Evolutionary conservation across 176 grass and related monocot species (phyloP), one percentile per base, ranked within the genome.

Genomic region (Aegilops umbellulata): DNA sequence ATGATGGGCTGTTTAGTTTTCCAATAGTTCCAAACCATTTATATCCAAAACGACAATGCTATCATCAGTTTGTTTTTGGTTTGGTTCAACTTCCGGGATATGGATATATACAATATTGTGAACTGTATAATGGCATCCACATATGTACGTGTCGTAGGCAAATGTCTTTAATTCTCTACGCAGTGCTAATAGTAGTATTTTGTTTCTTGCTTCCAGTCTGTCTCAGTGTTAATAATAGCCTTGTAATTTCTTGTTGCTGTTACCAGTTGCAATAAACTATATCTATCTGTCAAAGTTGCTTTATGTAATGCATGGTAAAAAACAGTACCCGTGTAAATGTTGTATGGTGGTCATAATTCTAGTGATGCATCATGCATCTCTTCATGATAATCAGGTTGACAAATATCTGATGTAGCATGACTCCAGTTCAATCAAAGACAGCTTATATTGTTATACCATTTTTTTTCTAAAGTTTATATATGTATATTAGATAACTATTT

Each of bases 181-280:
- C 13, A 8, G 41, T 84, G 4, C 46, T 42, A 47, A 31, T 49
- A 9, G 25, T 47, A 64, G 24, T 31, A 17, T 42, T 27, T 73
- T 22, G 15, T 53, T 53, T 53, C 49, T 53, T 53, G 49, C 14
- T 53, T 16, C 15, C 5, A 53, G 49, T 84, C 19, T 75, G 10
- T 17, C 1, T 12, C 13, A 3, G 41, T 84, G 4, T 64, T 44
- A 49, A 31, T 49, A 15, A 25, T 47, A 76, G 17, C 51, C 51
- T 55, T 7, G 51, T 55, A 55, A 19, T 32, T 11, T 61, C 20
- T 73, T 9, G 15, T 0, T 60, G 47, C 32, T 83, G 65, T 83
- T 74, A 63, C 16, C 20, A 84, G 70, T 57, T 49, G 20, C 82
- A 75, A 23, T 0, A 83, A 41, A 84, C 57, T 63, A 42, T n/a